Evolutionary conservation across 352 stramenopile species (phyloP).

Genomic region (Phytophthora cryptogea): DNA sequence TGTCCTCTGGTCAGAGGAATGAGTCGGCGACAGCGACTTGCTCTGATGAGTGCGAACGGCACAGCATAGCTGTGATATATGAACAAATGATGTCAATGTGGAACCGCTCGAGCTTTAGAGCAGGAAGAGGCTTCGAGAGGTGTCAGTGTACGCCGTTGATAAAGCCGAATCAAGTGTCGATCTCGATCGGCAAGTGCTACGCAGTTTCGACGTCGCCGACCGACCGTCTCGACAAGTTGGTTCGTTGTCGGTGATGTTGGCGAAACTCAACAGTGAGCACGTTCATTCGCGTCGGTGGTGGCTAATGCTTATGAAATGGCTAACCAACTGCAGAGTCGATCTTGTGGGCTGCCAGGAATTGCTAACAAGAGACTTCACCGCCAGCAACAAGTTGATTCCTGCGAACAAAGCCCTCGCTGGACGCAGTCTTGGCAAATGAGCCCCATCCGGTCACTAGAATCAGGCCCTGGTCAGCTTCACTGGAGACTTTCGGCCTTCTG

Average conservation of each 20-base stretch:
- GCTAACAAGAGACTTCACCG: conserved; percentile 7
- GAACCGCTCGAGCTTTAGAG: neutral
- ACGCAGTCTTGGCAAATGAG: conserved; percentile 36
- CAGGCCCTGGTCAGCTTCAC: conserved; percentile 27
- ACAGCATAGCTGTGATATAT: conserved; percentile 10
- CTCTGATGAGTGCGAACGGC: neutral
- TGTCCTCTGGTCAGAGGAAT: conserved; percentile 31
- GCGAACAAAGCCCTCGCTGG: conserved; percentile 19
- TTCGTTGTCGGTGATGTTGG: neutral
- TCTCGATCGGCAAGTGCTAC: neutral
- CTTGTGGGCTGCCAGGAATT: conserved; percentile 17
- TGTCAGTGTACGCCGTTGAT: conserved; percentile 15
- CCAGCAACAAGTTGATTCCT: conserved; percentile 21
- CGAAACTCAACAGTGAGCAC: neutral
- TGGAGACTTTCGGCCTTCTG: conserved; percentile 25
- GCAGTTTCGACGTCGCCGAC: conserved; percentile 2
- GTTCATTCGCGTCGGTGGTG: conserved; percentile 14
- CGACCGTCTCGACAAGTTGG: conserved; percentile 13
- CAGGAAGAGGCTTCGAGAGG: conserved; percentile 9
- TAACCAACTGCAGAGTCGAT: conserved; percentile 10
- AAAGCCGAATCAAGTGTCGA: conserved; percentile 1
- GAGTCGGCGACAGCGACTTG: neutral
- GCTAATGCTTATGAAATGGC: conserved; percentile 17
- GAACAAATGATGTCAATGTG: conserved; percentile 13
- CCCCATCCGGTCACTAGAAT: conserved; percentile 26